phyloP scores from a whole-genome alignment of 2,329 filamentous ascomycete genomes.

The Diaporthe destruens region DNA sequence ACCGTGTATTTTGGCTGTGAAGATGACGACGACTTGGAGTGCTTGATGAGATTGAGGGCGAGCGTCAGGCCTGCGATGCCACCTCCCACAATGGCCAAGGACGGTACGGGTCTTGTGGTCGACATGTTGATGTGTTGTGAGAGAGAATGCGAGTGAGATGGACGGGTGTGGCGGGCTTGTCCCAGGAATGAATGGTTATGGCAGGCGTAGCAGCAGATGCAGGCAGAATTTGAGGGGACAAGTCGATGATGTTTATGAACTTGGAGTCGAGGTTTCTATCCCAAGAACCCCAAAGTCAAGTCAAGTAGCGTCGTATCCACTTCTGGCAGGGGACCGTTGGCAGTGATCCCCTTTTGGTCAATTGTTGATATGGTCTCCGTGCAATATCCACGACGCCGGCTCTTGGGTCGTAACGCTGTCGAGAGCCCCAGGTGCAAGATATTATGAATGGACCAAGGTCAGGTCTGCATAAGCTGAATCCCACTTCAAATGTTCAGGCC shows the following conservation, averaged over 20 bases:
- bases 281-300: conserved; percentile 5
- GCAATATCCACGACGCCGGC: neutral
- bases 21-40: conserved; percentile 45
- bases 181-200: neutral
- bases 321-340: conserved; percentile 7
- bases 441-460: conserved; percentile 3
- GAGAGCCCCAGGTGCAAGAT: neutral
- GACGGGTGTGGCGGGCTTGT: neutral
- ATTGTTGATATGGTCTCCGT: conserved; percentile 3
- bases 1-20: conserved; percentile 36
- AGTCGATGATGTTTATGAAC: neutral
- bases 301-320: conserved; percentile 10
- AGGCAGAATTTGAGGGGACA: neutral
- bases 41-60: conserved; percentile 52
- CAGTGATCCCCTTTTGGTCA: conserved; percentile 12
- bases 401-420: conserved; percentile 6
- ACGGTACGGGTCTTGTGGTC: conserved; percentile 13
- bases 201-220: neutral
- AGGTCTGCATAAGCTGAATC: neutral
- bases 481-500: neutral
- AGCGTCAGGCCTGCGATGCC: conserved; percentile 69
- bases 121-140: neutral
- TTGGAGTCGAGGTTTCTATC: neutral
- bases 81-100: conserved; percentile 69
- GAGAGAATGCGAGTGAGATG: neutral